Conservation (phyloP, 345 rosid genomes). For the Reutealis trisperma region DNA sequence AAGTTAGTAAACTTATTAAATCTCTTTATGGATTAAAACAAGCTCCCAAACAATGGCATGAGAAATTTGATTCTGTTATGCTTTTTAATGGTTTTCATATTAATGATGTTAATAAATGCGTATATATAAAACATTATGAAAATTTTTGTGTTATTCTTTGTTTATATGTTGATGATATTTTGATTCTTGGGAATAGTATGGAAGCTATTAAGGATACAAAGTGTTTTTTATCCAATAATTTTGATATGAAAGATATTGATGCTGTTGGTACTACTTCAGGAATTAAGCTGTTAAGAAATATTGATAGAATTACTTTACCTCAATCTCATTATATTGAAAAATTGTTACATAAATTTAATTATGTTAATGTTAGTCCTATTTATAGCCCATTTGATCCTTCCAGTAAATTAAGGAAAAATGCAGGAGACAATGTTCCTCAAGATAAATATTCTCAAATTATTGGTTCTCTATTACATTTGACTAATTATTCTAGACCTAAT, state of each 20-base stretch:
- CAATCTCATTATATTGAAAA: too few species aligned
- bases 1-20: not conserved
- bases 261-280: not conserved
- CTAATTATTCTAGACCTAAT: too few species aligned
- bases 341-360: too few species aligned
- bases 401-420: too few species aligned
- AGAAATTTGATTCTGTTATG: not conserved
- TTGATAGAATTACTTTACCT: too few species aligned
- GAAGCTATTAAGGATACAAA: not conserved
- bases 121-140: not conserved
- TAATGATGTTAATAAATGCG: not conserved
- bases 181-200: not conserved
- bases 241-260: not conserved
- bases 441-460: too few species aligned
- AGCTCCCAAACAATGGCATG: not conserved
- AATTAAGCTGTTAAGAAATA: not conserved
- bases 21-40: not conserved
- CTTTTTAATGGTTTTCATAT: not conserved
- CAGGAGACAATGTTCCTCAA: too few species aligned
- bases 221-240: not conserved
- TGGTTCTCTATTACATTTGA: too few species aligned
- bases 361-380: too few species aligned
- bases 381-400: too few species aligned
- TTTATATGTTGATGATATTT: not conserved
- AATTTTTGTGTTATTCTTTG: not conserved